A percentile compares a stretch with the other conserved stretches of the same genome.
These are phyloP conservation scores for Boletus semigastroideus DNA, from an alignment of 1,284 basidiomycete genomes.

Conservation along the genomic window DNA sequence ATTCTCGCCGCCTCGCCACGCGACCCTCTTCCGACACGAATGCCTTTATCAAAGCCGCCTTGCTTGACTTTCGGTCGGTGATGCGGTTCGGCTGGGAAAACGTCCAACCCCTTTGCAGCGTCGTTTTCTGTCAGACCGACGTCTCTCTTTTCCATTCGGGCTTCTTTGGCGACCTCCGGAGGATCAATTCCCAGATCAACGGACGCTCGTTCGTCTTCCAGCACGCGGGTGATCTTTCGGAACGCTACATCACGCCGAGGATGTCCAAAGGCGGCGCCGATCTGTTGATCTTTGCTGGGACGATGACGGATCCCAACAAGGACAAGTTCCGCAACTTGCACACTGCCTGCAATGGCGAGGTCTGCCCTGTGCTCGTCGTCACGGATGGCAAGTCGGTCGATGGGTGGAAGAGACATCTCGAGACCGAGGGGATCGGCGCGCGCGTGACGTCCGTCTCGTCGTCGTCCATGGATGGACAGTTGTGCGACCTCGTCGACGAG, in stretches of 20 bases:
- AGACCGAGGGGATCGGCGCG: conserved; percentile 17
- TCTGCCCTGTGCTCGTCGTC: conserved; percentile 28
- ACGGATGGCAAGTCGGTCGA: conserved; percentile 14
- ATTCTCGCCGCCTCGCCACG: conserved; percentile 17
- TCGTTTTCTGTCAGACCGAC: conserved; percentile 27
- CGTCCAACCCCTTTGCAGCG: conserved; percentile 14
- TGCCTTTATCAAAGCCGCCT: conserved; percentile 25
- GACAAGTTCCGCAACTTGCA: conserved; percentile 19
- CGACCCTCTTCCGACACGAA: conserved; percentile 21
- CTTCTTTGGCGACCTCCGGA: conserved; percentile 24
- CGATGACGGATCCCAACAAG: conserved; percentile 11
- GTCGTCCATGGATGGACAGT: background rate
- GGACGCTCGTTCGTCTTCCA: conserved; percentile 28
- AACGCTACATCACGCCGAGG: conserved; percentile 17
- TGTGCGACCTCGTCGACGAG: conserved; percentile 21
- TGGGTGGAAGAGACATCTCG: conserved; percentile 13
- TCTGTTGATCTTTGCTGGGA: conserved; percentile 24
- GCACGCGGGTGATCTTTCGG: conserved; percentile 15
- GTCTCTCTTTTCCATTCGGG: conserved; percentile 10
- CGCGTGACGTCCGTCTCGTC: conserved; percentile 15
- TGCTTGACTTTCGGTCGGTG: conserved; percentile 26
- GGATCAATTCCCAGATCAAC: conserved; percentile 25
- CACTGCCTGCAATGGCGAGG: conserved; percentile 19
- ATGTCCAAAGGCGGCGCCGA: conserved; percentile 26
- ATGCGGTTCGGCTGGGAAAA: conserved; percentile 29